phyloP scores from a whole-genome alignment of 768 basidiomycete genomes.

The Suillus cothurnatus region DNA sequence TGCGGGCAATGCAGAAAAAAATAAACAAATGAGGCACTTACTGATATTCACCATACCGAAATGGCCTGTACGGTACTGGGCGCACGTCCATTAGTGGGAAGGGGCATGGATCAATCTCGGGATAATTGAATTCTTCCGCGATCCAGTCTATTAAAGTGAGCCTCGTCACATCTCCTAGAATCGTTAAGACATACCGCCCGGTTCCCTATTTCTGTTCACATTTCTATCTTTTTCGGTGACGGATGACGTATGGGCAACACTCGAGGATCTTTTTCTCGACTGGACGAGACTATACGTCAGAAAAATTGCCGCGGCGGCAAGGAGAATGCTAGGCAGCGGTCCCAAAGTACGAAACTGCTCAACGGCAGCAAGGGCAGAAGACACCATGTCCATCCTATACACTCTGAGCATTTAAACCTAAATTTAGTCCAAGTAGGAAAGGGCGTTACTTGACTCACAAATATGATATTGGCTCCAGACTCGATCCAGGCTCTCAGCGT shows the following conservation, averaged over 20 bases:
- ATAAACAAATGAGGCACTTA: conserved; percentile 33
- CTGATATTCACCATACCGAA: conserved; percentile 65
- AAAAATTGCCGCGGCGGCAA: background rate
- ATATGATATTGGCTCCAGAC: background rate
- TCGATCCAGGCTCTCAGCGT: background rate
- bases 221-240: conserved; percentile 10
- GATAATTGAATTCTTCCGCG: conserved; percentile 53
- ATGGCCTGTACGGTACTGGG: conserved; percentile 68
- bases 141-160: conserved; percentile 48
- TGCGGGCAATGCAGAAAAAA: background rate
- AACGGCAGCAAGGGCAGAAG: background rate
- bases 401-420: background rate
- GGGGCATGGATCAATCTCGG: conserved; percentile 44
- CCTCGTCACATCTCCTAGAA: background rate
- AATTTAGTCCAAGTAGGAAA: background rate
- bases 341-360: background rate
- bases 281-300: conserved; percentile 15
- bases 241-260: background rate
- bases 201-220: conserved; percentile 24
- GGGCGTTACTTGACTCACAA: conserved; percentile 1
- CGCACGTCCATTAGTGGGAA: conserved; percentile 44
- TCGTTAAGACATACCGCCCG: conserved; percentile 21
- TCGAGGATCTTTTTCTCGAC: background rate
- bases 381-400: background rate
- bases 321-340: background rate